These are phyloP conservation scores for Bacterosira constricta DNA, from an alignment of 108 stramenopile genomes.

Conservation along the genomic window DNA sequence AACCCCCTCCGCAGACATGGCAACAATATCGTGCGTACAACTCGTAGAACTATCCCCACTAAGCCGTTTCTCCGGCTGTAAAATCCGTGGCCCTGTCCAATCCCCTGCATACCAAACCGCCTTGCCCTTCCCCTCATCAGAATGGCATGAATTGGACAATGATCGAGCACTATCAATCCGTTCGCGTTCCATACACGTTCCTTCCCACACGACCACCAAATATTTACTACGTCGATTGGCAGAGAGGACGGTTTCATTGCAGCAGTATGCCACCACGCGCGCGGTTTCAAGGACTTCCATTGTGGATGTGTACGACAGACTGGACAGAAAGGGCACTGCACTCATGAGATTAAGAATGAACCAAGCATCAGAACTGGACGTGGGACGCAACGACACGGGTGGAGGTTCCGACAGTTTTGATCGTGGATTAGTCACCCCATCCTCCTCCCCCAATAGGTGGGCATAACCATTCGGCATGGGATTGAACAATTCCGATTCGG, in stretches of 20 bases:
- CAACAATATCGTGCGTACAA: conserved; percentile 70
- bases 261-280: conserved; percentile 67
- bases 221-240: conserved; percentile 51
- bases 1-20: conserved; percentile 81
- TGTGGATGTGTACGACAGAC: conserved; percentile 77
- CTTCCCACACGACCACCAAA: conserved; percentile 88
- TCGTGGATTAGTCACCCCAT: neutral
- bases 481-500: conserved; percentile 37
- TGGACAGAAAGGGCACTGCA: conserved; percentile 86
- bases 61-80: conserved; percentile 80
- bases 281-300: conserved; percentile 89
- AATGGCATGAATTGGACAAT: neutral
- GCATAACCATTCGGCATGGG: conserved; percentile 23
- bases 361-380: conserved; percentile 89
- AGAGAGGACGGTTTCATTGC: conserved; percentile 70
- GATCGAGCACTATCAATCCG: neutral
- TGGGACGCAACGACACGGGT: conserved; percentile 76
- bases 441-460: conserved; percentile 13
- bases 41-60: conserved; percentile 74
- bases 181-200: conserved; percentile 80
- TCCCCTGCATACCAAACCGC: conserved; percentile 90
- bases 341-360: conserved; percentile 84
- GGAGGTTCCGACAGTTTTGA: conserved; percentile 40
- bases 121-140: conserved; percentile 4
- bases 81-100: conserved; percentile 84